Evolutionary conservation across 129 eudicot species (phyloP).

Genomic region (Chrysanthemum lavandulifolium): DNA sequence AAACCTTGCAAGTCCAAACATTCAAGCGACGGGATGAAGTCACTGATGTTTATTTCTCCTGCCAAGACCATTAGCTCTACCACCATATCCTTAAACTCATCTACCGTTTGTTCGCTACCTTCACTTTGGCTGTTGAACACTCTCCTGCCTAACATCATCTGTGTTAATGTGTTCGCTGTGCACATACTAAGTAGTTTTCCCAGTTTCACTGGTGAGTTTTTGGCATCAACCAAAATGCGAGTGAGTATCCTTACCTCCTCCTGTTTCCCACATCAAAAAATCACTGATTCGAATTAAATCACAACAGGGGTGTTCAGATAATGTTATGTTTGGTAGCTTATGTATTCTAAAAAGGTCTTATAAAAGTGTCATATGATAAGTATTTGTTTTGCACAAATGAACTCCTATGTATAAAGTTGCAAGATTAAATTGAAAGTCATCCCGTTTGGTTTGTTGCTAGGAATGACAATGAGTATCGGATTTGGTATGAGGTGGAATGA

Average conservation of each 20-base stretch:
- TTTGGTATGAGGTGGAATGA: too few relatives aligned
- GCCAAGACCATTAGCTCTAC: conserved; percentile 66
- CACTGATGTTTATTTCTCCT: conserved; percentile 76
- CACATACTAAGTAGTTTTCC: conserved; percentile 64
- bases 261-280: conserved; percentile 25
- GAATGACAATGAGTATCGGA: too few relatives aligned
- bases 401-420: too few relatives aligned
- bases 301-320: too few relatives aligned
- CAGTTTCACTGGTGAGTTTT: conserved; percentile 31
- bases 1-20: conserved; percentile 67
- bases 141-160: conserved; percentile 64
- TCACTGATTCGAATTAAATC: too few relatives aligned
- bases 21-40: conserved; percentile 66
- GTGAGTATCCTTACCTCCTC: conserved; percentile 66
- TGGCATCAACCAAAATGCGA: conserved; percentile 46
- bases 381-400: too few relatives aligned
- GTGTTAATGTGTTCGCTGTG: conserved; percentile 76
- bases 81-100: conserved; percentile 83
- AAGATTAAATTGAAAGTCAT: too few relatives aligned
- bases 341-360: too few relatives aligned
- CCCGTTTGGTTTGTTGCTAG: too few relatives aligned
- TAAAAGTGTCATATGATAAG: too few relatives aligned
- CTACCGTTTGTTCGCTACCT: conserved; percentile 47
- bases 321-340: too few relatives aligned
- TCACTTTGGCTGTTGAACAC: conserved; percentile 43